Evolutionary conservation across 2,329 filamentous ascomycete genomes (phyloP).

Genomic region (Trichoderma gracile): DNA sequence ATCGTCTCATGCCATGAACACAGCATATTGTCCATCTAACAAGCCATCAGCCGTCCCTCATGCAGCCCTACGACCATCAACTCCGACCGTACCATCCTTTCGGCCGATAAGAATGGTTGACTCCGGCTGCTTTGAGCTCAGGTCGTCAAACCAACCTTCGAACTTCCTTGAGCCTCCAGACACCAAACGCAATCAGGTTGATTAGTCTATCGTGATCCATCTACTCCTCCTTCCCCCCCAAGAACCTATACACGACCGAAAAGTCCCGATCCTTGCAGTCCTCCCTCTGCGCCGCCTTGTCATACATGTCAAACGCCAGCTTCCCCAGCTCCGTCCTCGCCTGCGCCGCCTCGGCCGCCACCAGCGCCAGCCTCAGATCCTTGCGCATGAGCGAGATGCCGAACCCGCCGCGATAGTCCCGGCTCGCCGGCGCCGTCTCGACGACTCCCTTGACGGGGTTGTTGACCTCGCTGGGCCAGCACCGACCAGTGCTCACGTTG

Average conservation of each 20-base stretch:
- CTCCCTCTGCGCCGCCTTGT: constrained; percentile 61
- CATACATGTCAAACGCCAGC: constrained; percentile 66
- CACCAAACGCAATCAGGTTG: no score
- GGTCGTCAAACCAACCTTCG: no score
- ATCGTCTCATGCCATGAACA: neutral
- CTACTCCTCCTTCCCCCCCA: constrained; percentile 50
- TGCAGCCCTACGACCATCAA: neutral
- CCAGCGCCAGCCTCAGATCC: constrained; percentile 70
- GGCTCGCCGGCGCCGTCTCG: constrained; percentile 69
- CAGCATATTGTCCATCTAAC: neutral
- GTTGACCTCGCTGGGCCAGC: constrained; percentile 95
- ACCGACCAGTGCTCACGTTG: constrained; percentile 90
- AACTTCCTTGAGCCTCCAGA: no score
- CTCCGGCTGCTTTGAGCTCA: no score
- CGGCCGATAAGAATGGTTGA: neutral
- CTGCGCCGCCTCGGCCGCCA: constrained; percentile 68
- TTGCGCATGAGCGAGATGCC: constrained; percentile 79
- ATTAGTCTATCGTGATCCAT: neutral
- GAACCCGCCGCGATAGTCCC: constrained; percentile 78
- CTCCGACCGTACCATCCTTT: neutral
- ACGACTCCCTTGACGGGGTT: constrained; percentile 90
- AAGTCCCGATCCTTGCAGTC: constrained; percentile 71
- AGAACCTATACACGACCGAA: constrained; percentile 75
- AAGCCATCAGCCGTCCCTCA: neutral
- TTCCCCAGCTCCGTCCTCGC: constrained; percentile 66